Percentiles rank a stretch among this genome's conserved stretches.
These are phyloP conservation scores for Boletus rufocinnamomeus DNA, from an alignment of 768 basidiomycete genomes.

Conservation along the genomic window DNA sequence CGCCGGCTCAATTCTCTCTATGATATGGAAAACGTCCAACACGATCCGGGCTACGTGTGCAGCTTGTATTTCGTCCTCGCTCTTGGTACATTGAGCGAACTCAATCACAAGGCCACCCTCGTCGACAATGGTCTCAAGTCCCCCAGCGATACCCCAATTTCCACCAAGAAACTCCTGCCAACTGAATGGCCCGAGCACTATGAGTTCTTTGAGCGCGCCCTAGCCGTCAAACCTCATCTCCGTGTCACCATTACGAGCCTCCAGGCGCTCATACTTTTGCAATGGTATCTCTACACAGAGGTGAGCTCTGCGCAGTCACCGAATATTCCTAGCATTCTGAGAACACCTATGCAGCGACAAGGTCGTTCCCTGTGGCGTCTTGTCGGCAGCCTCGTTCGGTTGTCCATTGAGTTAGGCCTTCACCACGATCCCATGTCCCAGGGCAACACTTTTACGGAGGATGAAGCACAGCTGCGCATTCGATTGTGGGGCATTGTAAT, in stretches of 20 bases:
- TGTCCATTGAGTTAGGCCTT: constrained; percentile 80
- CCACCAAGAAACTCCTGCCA: constrained; percentile 60
- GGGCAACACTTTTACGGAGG: constrained; percentile 61
- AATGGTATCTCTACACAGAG: constrained; percentile 91
- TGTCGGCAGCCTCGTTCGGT: constrained; percentile 79
- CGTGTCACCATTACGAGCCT: constrained; percentile 80
- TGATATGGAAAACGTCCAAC: constrained; percentile 48
- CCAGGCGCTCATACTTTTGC: constrained; percentile 80
- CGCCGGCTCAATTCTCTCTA: constrained; percentile 67
- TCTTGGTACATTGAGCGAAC: constrained; percentile 78
- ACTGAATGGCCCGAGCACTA: constrained; percentile 75
- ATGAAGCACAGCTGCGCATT: constrained; percentile 77
- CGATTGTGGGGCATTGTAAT: constrained; percentile 85
- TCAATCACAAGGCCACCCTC: constrained; percentile 68
- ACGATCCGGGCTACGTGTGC: constrained; percentile 80
- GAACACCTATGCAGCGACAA: constrained; percentile 58
- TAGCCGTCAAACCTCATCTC: constrained; percentile 78
- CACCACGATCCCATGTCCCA: constrained; percentile 83
- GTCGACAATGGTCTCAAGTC: constrained; percentile 48
- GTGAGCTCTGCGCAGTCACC: constrained; percentile 39
- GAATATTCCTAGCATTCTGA: constrained; percentile 8
- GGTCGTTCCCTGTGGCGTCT: constrained; percentile 89
- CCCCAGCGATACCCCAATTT: constrained; percentile 34
- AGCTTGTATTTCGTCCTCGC: constrained; percentile 77
- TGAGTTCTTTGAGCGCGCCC: constrained; percentile 80